phyloP scores from a whole-genome alignment of 1,284 basidiomycete genomes.

The Papiliotrema terrestris region DNA sequence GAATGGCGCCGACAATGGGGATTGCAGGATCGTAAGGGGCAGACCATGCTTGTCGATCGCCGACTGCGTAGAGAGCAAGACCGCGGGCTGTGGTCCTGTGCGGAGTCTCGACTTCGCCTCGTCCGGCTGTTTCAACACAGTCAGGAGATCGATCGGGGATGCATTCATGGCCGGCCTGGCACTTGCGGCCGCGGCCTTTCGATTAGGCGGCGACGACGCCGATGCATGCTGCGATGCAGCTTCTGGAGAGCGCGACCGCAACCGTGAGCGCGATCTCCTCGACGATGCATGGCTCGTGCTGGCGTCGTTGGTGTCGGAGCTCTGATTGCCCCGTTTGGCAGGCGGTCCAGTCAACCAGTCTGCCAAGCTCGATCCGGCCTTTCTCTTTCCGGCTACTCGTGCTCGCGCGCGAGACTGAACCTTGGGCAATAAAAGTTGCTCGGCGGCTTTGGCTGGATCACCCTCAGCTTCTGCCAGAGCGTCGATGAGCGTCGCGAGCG shows the following conservation, averaged over 20 bases:
- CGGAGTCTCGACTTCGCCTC: background rate
- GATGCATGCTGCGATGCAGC: no score
- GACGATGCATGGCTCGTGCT: no score
- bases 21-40: slow-evolving; percentile 54
- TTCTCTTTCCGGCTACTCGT: slow-evolving; percentile 46
- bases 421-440: slow-evolving; percentile 46
- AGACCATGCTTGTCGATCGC: slow-evolving; percentile 55
- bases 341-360: slow-evolving; percentile 50
- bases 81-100: slow-evolving; percentile 24
- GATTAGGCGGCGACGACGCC: no score
- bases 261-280: no score
- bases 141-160: background rate
- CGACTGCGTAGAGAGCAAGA: slow-evolving; percentile 45
- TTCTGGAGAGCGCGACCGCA: no score
- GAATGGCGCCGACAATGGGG: slow-evolving; percentile 56
- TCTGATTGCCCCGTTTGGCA: background rate
- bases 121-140: slow-evolving; percentile 1
- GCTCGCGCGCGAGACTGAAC: slow-evolving; percentile 9
- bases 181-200: no score
- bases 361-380: slow-evolving; percentile 52
- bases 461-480: slow-evolving; percentile 61
- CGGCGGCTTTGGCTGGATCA: slow-evolving; percentile 59
- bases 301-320: background rate
- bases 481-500: slow-evolving; percentile 51
- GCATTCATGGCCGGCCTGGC: no score